Evolutionary conservation across 2,329 filamentous ascomycete genomes (phyloP).

Genomic region (Aspergillus pseudoviridinutans): DNA sequence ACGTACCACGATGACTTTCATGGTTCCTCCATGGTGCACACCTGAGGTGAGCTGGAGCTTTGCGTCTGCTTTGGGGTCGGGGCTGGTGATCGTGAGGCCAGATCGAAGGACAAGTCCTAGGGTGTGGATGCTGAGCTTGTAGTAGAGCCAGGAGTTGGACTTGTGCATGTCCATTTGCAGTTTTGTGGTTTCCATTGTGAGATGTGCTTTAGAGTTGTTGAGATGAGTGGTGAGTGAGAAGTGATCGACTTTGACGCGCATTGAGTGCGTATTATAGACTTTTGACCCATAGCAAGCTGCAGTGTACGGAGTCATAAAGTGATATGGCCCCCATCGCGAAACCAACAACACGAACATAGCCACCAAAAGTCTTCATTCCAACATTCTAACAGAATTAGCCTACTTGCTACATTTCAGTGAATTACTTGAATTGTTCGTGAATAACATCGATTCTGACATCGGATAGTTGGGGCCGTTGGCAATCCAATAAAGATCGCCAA

Average conservation of each 20-base stretch:
- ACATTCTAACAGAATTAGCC: background rate
- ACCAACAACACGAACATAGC: background rate
- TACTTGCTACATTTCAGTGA: no score
- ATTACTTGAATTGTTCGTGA: no score
- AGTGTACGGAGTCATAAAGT: no score
- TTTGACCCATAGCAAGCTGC: background rate
- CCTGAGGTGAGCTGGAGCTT: conserved; percentile 5
- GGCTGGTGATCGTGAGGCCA: conserved; percentile 8
- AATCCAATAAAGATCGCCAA: background rate
- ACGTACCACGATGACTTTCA: conserved; percentile 14
- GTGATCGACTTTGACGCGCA: conserved; percentile 5
- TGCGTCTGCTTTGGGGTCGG: conserved; percentile 9
- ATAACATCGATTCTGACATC: no score
- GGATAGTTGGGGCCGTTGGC: no score
- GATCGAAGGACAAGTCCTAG: conserved; percentile 9
- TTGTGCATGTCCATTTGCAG: conserved; percentile 9
- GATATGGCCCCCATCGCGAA: conserved; percentile 1
- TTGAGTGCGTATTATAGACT: conserved; percentile 5
- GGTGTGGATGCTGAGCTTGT: conserved; percentile 8
- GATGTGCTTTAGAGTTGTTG: background rate
- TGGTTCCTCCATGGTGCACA: conserved; percentile 6
- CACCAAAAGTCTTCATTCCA: background rate
- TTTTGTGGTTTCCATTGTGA: conserved; percentile 8
- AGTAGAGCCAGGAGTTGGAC: conserved; percentile 10
- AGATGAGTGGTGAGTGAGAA: background rate